Percentiles rank a stretch among this genome's conserved stretches.
These are phyloP conservation scores for Berberis vulgaris DNA, from an alignment of 164 flowering plant genomes.

Conservation along the genomic window DNA sequence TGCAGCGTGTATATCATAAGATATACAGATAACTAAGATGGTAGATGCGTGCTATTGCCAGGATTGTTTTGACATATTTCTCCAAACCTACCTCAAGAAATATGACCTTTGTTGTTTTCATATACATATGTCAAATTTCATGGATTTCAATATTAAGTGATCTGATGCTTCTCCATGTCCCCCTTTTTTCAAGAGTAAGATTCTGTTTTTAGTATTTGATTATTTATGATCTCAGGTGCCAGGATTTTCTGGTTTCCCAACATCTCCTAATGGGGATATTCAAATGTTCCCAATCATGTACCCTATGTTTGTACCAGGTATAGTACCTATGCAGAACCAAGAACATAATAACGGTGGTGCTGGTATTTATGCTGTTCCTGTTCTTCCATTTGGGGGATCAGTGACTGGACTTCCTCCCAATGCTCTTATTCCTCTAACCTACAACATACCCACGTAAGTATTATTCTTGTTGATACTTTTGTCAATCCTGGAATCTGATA, in stretches of 20 bases:
- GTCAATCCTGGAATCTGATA: not conserved
- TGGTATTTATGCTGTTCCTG: slow-evolving; percentile 89
- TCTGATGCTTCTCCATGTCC: not conserved
- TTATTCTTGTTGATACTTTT: not conserved
- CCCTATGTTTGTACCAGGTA: slow-evolving; percentile 52
- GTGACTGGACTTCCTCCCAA: slow-evolving; percentile 52
- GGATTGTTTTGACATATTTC: too few species aligned
- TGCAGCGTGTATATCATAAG: too few species aligned
- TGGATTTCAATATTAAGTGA: too few species aligned
- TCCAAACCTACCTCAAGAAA: too few species aligned
- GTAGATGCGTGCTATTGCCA: too few species aligned
- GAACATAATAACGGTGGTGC: slow-evolving; percentile 67
- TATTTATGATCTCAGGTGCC: slow-evolving; percentile 38
- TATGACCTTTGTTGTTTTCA: too few species aligned
- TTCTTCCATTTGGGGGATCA: slow-evolving; percentile 45
- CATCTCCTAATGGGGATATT: slow-evolving; percentile 29
- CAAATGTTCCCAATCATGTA: slow-evolving; percentile 60
- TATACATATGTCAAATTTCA: too few species aligned
- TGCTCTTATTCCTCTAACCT: slow-evolving; percentile 56
- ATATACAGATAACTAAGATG: too few species aligned
- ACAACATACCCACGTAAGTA: slow-evolving; percentile 76
- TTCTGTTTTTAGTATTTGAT: not conserved
- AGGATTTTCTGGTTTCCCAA: slow-evolving; percentile 10
- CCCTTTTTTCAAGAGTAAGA: not conserved
- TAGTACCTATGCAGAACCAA: slow-evolving; percentile 34